Base-by-base conservation (phyloP, 371 early-diverging fungal genomes). In the Haplosporangium sp. region DNA sequence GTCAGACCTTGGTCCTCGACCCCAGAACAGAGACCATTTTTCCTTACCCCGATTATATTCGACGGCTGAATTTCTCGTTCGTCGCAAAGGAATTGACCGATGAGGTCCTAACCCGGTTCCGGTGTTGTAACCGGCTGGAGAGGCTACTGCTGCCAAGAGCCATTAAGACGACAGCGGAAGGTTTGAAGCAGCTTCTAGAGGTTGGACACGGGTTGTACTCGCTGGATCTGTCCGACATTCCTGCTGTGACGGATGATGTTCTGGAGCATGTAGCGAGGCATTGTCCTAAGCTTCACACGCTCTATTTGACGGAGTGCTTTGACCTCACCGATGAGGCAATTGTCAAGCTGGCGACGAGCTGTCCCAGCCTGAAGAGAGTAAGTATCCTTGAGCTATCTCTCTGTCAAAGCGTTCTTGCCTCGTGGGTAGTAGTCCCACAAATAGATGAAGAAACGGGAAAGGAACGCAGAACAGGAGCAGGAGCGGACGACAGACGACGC, bases 141-240 rank as follows among this genome's bases (percentile, higher is more conserved):
- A 85, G 89, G 47, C 62, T 91, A 23, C 83, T 89, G 21, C 65
- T 91, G 16, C 83, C 88, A n/a, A 87, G 87, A 21, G 86, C 89
- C 56, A 63, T 64, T 37, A 80, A 80, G 43, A 69, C 86, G 4
- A 87, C 88, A 5, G 85, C 86, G 55, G 50, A 58, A 0, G 89
- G 85, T 0, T 62, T 90, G 23, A 56, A 79, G 29, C 76, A 62
- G 12, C 82, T 90, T 37, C 57, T 89, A 13, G 42, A 5, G 20
- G 48, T 8, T 13, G 53, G 74, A 16, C 52, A 57, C 29, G 64
- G 65, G 11, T 50, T 77, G 7, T 64, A 66, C 23, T 70, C 82
- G 11, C 67, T 81, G 21, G 77, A 76, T 55, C 50, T 74, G 21
- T 67, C 74, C 36, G 74, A 74, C 21, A 68, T 63, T 48, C 67